Conservation (phyloP, 129 eudicot genomes). For the Smallanthus sonchifolius region DNA sequence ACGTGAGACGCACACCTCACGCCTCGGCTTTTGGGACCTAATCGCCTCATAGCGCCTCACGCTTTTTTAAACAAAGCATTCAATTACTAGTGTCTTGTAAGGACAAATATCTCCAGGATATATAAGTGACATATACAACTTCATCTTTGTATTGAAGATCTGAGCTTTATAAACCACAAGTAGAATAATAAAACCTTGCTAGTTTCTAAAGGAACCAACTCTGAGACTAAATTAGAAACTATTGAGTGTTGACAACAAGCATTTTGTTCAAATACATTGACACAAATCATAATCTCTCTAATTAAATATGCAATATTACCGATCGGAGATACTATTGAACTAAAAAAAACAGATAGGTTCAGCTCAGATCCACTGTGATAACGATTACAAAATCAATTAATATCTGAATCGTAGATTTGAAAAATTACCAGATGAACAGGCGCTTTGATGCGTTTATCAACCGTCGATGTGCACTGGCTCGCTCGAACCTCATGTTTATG, state of each 20-base stretch:
- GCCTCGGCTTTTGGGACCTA: no score
- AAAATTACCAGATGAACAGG: constrained; percentile 60
- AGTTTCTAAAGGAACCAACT: background rate
- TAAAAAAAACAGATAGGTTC: no score
- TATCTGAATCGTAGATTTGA: background rate
- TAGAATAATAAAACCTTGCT: background rate
- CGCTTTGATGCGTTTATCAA: constrained; percentile 79
- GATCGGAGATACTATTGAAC: no score
- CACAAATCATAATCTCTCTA: background rate
- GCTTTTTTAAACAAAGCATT: no score
- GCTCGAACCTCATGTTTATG: constrained; percentile 70
- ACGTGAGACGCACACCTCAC: no score
- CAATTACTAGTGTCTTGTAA: no score
- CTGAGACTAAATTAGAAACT: background rate
- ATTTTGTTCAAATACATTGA: background rate
- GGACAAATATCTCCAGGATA: no score
- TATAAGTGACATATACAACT: no score
- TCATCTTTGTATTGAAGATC: background rate
- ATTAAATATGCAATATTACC: no score
- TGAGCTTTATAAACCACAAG: background rate
- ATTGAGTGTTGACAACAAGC: background rate
- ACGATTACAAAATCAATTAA: background rate
- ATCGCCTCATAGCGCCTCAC: no score
- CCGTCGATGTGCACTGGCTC: constrained; percentile 69
- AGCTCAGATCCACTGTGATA: background rate